Conservation (phyloP, 164 flowering plant genomes). For the Magnolia changhungtana region DNA sequence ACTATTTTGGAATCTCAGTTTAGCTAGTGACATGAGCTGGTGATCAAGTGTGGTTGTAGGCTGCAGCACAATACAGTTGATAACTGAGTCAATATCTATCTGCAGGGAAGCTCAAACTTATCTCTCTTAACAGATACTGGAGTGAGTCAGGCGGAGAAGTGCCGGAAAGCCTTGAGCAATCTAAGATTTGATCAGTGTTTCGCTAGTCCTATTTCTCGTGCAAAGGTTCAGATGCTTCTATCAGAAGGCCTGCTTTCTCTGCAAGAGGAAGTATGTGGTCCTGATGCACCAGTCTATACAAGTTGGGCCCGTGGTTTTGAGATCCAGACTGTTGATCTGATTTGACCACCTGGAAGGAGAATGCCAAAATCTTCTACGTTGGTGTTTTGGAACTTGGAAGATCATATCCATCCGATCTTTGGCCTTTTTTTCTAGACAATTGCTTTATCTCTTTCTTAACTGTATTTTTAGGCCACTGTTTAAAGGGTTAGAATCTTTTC, state of each 20-base stretch:
- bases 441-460: no score
- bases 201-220: slow-evolving; percentile 76
- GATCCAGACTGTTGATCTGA: no score
- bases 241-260: no score
- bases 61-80: neutral
- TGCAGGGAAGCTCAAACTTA: slow-evolving; percentile 71
- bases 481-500: neutral
- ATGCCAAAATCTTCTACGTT: no score
- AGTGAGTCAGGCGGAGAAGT: slow-evolving; percentile 58
- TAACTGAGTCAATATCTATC: neutral
- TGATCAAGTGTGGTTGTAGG: no score
- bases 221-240: slow-evolving; percentile 44
- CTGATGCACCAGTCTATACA: no score
- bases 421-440: neutral
- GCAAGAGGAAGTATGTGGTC: no score
- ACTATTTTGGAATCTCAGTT: neutral
- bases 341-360: no score
- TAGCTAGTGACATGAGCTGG: neutral
- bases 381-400: no score
- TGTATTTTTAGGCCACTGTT: neutral
- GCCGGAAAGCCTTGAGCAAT: slow-evolving; percentile 47
- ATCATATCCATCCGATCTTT: no score
- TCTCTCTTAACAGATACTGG: slow-evolving; percentile 69
- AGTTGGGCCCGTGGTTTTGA: no score
- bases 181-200: slow-evolving; percentile 61